phyloP scores from a whole-genome alignment of 495 filamentous ascomycete genomes.

The Aspergillus biplanus region DNA sequence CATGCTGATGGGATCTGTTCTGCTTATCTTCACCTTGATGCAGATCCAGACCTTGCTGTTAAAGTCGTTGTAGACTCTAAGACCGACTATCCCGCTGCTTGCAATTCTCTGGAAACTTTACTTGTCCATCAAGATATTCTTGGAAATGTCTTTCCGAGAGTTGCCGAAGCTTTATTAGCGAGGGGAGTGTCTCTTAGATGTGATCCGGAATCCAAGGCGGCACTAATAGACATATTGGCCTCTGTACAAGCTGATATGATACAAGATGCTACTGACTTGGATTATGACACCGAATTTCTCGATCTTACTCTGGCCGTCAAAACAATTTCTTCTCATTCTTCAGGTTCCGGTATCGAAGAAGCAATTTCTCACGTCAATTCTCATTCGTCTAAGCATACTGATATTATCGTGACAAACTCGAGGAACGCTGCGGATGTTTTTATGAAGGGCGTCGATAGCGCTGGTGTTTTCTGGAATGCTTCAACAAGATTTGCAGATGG shows the following conservation, averaged over 20 bases:
- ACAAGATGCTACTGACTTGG: constrained; percentile 64
- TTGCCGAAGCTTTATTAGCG: constrained; percentile 70
- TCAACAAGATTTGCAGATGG: constrained; percentile 94
- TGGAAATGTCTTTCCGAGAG: constrained; percentile 64
- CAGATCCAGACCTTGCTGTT: constrained; percentile 69
- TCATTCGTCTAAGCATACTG: constrained; percentile 94
- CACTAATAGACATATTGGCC: constrained; percentile 49
- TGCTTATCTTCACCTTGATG: constrained; percentile 83
- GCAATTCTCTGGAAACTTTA: constrained; percentile 89
- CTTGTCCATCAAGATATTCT: constrained; percentile 80
- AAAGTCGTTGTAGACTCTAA: constrained; percentile 91
- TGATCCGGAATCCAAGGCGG: constrained; percentile 66
- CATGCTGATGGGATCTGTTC: constrained; percentile 95
- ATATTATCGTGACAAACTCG: constrained; percentile 79
- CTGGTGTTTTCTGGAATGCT: constrained; percentile 96
- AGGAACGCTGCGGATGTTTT: constrained; percentile 70
- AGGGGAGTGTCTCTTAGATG: constrained; percentile 87
- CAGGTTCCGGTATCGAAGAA: constrained; percentile 53
- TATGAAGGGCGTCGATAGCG: constrained; percentile 82
- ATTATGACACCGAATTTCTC: constrained; percentile 91
- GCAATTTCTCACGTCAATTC: constrained; percentile 89
- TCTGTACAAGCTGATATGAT: constrained; percentile 48
- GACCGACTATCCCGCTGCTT: constrained; percentile 92
- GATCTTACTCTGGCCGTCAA: constrained; percentile 84
- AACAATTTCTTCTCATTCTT: constrained; percentile 56